These are phyloP conservation scores for Sanguinoderma infundibulare DNA, from an alignment of 1,284 basidiomycete genomes.

Conservation along the genomic window DNA sequence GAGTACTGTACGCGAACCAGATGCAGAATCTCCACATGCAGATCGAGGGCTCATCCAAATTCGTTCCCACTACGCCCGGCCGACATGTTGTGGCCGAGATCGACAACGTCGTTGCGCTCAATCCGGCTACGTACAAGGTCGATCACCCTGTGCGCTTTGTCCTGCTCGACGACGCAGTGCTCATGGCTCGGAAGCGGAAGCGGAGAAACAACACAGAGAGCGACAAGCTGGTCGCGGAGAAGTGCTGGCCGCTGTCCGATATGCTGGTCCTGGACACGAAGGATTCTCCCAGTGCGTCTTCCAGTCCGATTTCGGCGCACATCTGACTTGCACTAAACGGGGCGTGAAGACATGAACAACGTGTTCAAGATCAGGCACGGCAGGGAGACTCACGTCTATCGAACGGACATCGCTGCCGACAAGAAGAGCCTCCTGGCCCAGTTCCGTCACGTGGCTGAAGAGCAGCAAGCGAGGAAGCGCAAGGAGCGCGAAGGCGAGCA, in stretches of 20 bases:
- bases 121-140: conserved; percentile 95
- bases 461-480: conserved; percentile 83
- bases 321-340: neutral
- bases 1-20: conserved; percentile 92
- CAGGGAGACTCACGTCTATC: conserved; percentile 94
- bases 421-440: conserved; percentile 88
- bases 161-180: conserved; percentile 88
- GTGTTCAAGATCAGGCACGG: conserved; percentile 95
- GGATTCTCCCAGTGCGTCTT: conserved; percentile 82
- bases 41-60: conserved; percentile 97
- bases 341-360: conserved; percentile 79
- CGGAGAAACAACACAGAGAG: conserved; percentile 51
- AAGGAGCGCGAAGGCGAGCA: conserved; percentile 94
- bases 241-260: conserved; percentile 91
- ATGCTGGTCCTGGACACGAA: conserved; percentile 95
- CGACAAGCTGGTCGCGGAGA: conserved; percentile 85
- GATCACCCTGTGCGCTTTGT: conserved; percentile 90
- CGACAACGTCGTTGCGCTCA: conserved; percentile 84
- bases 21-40: conserved; percentile 90
- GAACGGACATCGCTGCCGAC: conserved; percentile 80
- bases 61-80: conserved; percentile 88
- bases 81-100: conserved; percentile 91
- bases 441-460: conserved; percentile 92
- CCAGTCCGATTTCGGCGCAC: neutral
- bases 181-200: conserved; percentile 76